Evolutionary conservation across 1,284 basidiomycete genomes (phyloP).

Genomic region (Phaffia rhodozyma): DNA sequence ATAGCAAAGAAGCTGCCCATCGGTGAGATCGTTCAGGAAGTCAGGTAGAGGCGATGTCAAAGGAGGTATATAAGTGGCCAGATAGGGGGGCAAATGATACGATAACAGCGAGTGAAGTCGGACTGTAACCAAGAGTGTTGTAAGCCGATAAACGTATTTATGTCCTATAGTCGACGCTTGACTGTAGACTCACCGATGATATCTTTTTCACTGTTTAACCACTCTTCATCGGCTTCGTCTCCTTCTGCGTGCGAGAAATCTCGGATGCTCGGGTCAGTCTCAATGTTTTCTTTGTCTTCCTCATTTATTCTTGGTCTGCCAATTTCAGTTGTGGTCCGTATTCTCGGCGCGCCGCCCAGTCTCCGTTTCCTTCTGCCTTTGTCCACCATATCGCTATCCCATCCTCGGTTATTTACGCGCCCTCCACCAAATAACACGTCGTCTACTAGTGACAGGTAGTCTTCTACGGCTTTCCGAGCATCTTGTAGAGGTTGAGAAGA

Average conservation of each 20-base stretch:
- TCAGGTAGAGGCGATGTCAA: conserved; percentile 34
- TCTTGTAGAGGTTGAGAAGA: conserved; percentile 39
- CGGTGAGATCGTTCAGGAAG: conserved; percentile 37
- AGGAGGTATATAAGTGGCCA: conserved; percentile 32
- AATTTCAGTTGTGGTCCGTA: too few species aligned
- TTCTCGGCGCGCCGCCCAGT: conserved; percentile 39
- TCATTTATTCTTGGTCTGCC: background rate
- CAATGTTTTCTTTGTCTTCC: conserved; percentile 33
- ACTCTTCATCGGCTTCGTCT: conserved; percentile 27
- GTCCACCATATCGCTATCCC: conserved; percentile 23
- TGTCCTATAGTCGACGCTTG: background rate
- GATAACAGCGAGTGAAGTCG: conserved; percentile 50
- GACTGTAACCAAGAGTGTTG: conserved; percentile 34
- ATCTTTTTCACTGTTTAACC: conserved; percentile 34
- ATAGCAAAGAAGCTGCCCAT: conserved; percentile 62
- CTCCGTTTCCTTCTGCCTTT: conserved; percentile 19
- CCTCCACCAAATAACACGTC: conserved; percentile 52
- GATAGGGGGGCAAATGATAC: conserved; percentile 36
- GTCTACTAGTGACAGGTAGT: conserved; percentile 60
- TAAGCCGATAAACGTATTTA: conserved; percentile 11
- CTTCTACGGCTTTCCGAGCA: conserved; percentile 46
- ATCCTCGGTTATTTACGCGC: conserved; percentile 37
- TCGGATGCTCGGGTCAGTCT: conserved; percentile 40
- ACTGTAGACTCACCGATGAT: conserved; percentile 43
- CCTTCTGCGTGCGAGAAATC: conserved; percentile 26